Evolutionary conservation across 140 eudicot species (phyloP).

Genomic region (Anethum foeniculum): DNA sequence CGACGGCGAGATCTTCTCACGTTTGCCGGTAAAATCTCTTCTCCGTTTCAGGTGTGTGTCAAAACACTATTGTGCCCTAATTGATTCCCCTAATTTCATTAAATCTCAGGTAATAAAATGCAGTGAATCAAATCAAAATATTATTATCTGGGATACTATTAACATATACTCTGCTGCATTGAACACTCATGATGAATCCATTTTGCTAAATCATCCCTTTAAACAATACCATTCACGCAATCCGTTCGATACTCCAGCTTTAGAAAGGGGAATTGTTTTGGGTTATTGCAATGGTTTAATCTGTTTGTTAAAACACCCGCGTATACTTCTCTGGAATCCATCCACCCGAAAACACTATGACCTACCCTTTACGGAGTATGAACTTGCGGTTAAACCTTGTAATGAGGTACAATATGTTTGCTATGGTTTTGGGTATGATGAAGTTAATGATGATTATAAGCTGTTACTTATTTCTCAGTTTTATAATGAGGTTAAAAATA

Average conservation of each 20-base stretch:
- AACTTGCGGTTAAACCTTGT: too few relatives aligned
- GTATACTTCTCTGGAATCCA: background rate
- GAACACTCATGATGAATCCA: background rate
- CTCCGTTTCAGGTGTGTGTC: background rate
- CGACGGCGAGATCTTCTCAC: background rate
- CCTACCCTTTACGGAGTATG: background rate
- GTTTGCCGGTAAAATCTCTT: background rate
- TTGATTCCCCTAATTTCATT: background rate
- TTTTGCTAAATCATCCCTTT: background rate
- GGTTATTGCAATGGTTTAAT: slow-evolving; percentile 1
- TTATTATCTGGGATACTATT: background rate
- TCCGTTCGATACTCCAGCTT: background rate
- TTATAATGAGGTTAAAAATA: background rate
- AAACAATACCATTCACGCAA: background rate
- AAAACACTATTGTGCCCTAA: background rate
- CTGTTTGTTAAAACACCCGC: too few relatives aligned
- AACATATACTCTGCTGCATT: background rate
- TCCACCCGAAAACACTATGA: background rate
- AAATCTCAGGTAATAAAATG: background rate
- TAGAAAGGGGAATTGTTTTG: background rate
- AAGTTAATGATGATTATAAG: slow-evolving; percentile 28
- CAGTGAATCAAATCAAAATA: background rate
- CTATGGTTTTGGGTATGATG: slow-evolving; percentile 28
- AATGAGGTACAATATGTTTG: too few relatives aligned
- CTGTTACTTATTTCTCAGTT: slow-evolving; percentile 25